Conservation (phyloP, 306 rosid genomes). For the Castanea mollissima region DNA sequence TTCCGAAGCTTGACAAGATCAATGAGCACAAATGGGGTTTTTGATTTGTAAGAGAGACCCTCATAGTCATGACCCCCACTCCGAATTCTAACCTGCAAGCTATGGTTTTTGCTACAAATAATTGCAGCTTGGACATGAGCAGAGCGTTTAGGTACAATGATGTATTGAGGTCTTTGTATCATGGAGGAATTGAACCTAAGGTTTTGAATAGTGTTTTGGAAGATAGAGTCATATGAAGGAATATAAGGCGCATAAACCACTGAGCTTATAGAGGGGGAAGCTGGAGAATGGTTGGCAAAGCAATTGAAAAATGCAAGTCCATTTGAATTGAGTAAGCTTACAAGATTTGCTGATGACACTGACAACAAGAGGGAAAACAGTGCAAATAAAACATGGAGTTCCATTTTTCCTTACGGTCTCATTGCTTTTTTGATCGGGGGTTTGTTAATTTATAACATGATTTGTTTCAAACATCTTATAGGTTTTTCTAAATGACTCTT, state of each 20-base stretch:
- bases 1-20: constrained; percentile 34
- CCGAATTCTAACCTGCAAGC: background rate
- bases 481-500: no score
- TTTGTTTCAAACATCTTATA: no score
- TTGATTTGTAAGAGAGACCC: constrained; percentile 40
- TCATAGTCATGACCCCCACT: constrained; percentile 60
- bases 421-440: no score
- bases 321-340: background rate
- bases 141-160: background rate
- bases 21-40: constrained; percentile 35
- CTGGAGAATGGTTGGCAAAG: background rate
- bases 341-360: no score
- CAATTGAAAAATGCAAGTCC: background rate
- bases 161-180: background rate
- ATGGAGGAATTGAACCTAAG: background rate
- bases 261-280: background rate
- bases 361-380: no score
- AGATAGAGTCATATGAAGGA: background rate
- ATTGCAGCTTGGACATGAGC: background rate
- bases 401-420: no score
- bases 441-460: no score
- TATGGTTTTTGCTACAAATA: background rate
- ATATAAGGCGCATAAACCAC: background rate
- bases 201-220: background rate
- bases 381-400: no score